Evolutionary conservation across 805 yeast genomes (phyloP), one percentile per base, ranked within the genome.

Genomic region (Myxozyma kluyveri): DNA sequence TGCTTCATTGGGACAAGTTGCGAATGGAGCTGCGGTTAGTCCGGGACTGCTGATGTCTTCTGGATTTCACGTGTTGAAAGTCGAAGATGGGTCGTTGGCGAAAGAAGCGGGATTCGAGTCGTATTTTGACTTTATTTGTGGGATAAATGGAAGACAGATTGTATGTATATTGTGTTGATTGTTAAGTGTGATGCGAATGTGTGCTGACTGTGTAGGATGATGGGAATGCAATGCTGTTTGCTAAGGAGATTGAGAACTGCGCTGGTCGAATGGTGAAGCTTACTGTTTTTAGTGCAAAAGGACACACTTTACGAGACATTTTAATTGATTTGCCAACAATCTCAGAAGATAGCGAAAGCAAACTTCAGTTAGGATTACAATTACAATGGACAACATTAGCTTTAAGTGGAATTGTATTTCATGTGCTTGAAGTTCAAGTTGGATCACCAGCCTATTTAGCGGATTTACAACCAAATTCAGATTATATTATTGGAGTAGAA

Each of bases 91-190:
- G 47, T 78, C 85, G 0, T 68, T 71, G 12, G 84, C 78, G 14
- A 67, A 69, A 5, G 73, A 69, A 26, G 71, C 74, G 22, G 86
- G 85, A 2, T 66, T 93, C 26, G 95, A 89, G 68, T 75, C 93
- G 7, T 85, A 88, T 80, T 93, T 91, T 64, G 99, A 91, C 66
- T 91, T 77, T 65, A 80, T 91, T 32, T 76, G 88, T n/a, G 84
- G 86, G 1, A 72, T 89, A 50, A 87, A 91, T 61, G 88, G 86
- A 41, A 83, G 79, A 57, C 86, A 84, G 18, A 62, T 82, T 37
- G 61, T 57, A 27, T 14, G 57, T 46, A 10, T 40, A 6, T 9
- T 18, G 14, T 23, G 10, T 3, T n/a, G 12, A 14, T n/a, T n/a
- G 33, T 18, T 35, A 21, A 35, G n/a, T 39, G 40, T 23, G 12